These are phyloP conservation scores for Blastobotrys apis DNA, from an alignment of 1,139 yeast genomes.

Conservation along the genomic window DNA sequence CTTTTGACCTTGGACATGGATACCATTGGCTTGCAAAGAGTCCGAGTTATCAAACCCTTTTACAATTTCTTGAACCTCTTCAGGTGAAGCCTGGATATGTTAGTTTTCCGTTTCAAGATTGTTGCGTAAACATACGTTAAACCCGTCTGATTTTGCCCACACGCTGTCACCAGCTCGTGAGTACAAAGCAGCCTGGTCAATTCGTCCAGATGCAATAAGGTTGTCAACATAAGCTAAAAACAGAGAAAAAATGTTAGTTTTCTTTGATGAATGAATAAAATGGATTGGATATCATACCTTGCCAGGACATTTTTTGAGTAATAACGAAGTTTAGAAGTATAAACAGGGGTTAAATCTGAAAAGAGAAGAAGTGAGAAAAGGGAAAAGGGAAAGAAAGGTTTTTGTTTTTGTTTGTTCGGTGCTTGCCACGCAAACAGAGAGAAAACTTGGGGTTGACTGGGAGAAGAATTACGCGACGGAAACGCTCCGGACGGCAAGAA, in stretches of 20 bases:
- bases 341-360: slow-evolving; percentile 4
- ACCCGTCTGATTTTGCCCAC: slow-evolving; percentile 84
- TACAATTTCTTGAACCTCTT: slow-evolving; percentile 72
- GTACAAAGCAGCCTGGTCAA: slow-evolving; percentile 89
- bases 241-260: slow-evolving; percentile 11
- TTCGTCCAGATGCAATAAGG: slow-evolving; percentile 75
- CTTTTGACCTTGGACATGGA: slow-evolving; percentile 80
- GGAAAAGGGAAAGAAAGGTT: slow-evolving; percentile 5
- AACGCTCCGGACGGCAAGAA: neutral
- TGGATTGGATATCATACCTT: slow-evolving; percentile 4
- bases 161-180: slow-evolving; percentile 91
- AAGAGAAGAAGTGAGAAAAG: slow-evolving; percentile 6
- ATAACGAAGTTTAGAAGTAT: no score
- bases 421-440: no score
- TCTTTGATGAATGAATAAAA: neutral
- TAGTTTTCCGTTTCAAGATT: slow-evolving; percentile 3
- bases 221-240: slow-evolving; percentile 84
- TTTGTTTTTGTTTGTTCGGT: no score
- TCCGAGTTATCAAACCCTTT: slow-evolving; percentile 77
- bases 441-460: slow-evolving; percentile 4
- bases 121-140: slow-evolving; percentile 43
- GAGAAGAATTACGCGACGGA: no score
- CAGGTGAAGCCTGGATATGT: slow-evolving; percentile 38
- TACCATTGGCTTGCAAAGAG: slow-evolving; percentile 75
- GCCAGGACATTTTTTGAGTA: slow-evolving; percentile 11